These are phyloP conservation scores for Ormosia emarginata DNA, from an alignment of 306 rosid species.

Conservation along the genomic window DNA sequence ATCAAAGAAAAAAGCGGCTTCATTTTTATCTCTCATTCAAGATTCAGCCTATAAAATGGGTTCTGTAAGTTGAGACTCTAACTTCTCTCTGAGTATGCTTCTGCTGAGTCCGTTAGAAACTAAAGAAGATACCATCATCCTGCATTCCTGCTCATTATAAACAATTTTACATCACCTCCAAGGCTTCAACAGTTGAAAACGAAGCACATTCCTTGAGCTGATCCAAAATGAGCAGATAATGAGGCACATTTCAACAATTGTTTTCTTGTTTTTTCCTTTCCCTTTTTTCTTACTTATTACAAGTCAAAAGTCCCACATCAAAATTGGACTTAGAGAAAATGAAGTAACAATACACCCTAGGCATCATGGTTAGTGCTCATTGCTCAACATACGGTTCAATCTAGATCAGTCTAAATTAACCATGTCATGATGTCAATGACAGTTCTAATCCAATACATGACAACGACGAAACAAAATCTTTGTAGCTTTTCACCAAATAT, in stretches of 20 bases:
- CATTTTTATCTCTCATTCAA: not conserved
- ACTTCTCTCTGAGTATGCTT: not conserved
- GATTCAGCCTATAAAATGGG: not conserved
- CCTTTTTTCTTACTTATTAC: too few relatives aligned
- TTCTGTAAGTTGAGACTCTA: not conserved
- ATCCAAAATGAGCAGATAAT: not conserved
- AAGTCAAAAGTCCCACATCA: not conserved
- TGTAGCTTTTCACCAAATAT: not conserved
- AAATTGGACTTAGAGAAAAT: not conserved
- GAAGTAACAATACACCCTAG: not conserved
- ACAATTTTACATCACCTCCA: not conserved
- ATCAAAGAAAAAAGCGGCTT: not conserved
- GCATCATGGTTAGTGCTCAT: not conserved
- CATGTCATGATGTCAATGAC: not conserved
- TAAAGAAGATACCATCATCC: too few relatives aligned
- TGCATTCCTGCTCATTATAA: not conserved
- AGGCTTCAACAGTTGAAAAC: not conserved
- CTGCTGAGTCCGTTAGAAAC: not conserved
- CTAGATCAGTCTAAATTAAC: not conserved
- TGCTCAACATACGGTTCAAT: not conserved
- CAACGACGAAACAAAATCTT: not conserved
- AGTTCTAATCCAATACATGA: not conserved
- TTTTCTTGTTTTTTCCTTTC: not conserved
- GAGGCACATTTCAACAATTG: not conserved
- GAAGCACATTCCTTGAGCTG: not conserved